Base-by-base conservation (phyloP, 2,329 filamentous ascomycete genomes). In the Leptographium procerum region DNA sequence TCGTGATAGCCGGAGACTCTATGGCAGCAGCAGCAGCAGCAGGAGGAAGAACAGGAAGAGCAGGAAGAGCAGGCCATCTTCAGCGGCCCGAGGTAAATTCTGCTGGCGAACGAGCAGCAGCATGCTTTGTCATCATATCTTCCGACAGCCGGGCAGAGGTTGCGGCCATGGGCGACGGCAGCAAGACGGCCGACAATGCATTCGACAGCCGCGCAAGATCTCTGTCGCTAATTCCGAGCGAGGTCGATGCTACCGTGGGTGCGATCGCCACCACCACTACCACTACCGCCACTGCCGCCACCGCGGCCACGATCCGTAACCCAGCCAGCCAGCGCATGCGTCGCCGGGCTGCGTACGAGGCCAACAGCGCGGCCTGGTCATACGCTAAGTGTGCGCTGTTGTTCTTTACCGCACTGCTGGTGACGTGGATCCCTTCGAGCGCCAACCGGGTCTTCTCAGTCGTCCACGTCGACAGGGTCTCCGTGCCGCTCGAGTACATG, bases 361-460 rank as follows among this genome's bases (percentile, higher is more conserved):
- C 82, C 24, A 84, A 80, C 66, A 84, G 77, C 40, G 85, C 85
- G 3, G 81, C 84, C 1, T 86, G 82, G 82, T 78, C 81, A 1
- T 89, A 89, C 67, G 82, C 85, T 58, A 87, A 87, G 65, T 87
- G 85, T 52, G 80, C 86, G 0, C 74, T 88, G 31, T 76, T 89
- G 10, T 88, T 89, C 75, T 89, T 89, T 70, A 77, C 83, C 1
- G 85, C 85, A 0, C 77, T 89, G 60, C 75, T 88, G 55, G 79
- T 89, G 29, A 88, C 87, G 7, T 89, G 86, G 86, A 82, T 91
- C 59, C 89, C 83, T 1, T 91, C 87, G 1, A 88, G 85, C 26
- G 79, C 86, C 60, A 94, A 95, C 69, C 80, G 89, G 11, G 80
- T 91, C 19, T 91, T 87, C 70, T 83, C 83, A 4, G 75, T 91